Base-by-base conservation (phyloP, 2,329 filamentous ascomycete species). In the Diaporthe destruens region DNA sequence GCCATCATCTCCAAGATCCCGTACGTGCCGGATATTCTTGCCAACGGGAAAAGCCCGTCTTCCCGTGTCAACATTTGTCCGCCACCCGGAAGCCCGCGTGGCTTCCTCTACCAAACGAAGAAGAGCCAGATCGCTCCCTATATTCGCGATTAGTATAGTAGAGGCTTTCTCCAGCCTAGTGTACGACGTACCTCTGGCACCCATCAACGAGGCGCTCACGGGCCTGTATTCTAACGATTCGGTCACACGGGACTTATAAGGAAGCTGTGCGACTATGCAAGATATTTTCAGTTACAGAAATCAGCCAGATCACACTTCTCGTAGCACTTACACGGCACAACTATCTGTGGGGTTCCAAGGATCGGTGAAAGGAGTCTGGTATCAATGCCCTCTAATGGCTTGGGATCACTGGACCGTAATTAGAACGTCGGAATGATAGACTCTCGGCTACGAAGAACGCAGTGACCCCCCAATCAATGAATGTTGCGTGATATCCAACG, bases 241-340 rank as follows among this genome's bases (percentile, higher is more conserved):
- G 36, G 57, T 74, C 20, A 74, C 39, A 25, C 59, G 71, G 51
- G 72, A 74, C 16, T 72, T 49, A 29, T 74, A 74, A 36, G 72
- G 57, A 23, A 72, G 51, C 11, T 74, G 72, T 12, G 72, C 72
- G 23, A 72, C 72, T 74, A 23, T 54, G 16, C 3, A 6, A 29
- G 20, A 3, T 0, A 1, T 3, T 20, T 11, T 73, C 20, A 73
- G 72, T 47, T 44, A 25, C 14, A 14, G 5, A 29, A 25, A 0
- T 9, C 9, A 20, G 3, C 16, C 5, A 8, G 6, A 18, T 25
- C 9, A 16, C 8, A 16, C 1, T 16, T 14, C 14, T 20, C 0
- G 25, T 7, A 18, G 16, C 18, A 67, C 72, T 55, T 54, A 74
- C 72, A 72, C 18, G 69, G 57, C 12, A 74, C 59, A 36, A 72